Evolutionary conservation across 768 basidiomycete genomes (phyloP).

Genomic region (Boletus edulis): DNA sequence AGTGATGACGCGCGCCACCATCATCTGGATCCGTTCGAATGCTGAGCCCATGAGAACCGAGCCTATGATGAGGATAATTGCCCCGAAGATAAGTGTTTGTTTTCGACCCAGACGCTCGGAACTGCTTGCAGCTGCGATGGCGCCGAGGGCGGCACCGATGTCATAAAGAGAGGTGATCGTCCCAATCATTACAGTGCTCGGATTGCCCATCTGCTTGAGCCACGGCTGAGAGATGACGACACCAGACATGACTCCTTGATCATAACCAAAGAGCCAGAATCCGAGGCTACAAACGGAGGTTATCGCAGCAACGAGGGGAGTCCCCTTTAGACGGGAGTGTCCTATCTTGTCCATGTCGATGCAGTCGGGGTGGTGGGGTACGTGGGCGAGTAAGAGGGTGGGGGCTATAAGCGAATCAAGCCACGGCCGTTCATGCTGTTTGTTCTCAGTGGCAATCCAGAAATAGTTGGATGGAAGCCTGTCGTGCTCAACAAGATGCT

Average conservation of each 20-base stretch:
- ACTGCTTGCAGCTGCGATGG: constrained; percentile 11
- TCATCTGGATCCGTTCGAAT: not conserved
- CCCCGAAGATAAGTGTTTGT: constrained; percentile 7
- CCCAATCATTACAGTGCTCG: constrained; percentile 15
- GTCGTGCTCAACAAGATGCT: too few species aligned
- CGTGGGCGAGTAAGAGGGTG: not conserved
- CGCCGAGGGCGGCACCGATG: constrained; percentile 13
- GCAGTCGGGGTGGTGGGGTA: not conserved
- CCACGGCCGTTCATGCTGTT: not conserved
- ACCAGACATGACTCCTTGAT: constrained; percentile 19
- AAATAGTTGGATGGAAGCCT: too few species aligned
- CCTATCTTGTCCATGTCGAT: not conserved
- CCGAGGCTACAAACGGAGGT: constrained; percentile 16
- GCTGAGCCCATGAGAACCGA: not conserved
- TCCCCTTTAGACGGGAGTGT: constrained; percentile 5
- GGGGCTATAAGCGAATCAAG: too few species aligned
- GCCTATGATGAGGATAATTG: not conserved
- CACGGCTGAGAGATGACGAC: constrained; percentile 11
- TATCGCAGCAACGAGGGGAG: constrained; percentile 10
- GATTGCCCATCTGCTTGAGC: constrained; percentile 14
- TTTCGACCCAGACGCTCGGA: constrained; percentile 14
- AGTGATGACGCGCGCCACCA: not conserved
- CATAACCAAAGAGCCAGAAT: constrained; percentile 16
- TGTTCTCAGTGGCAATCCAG: not conserved
- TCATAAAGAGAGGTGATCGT: constrained; percentile 17